Base-by-base conservation (phyloP, 306 rosid species). In the Astragalus membranaceus region DNA sequence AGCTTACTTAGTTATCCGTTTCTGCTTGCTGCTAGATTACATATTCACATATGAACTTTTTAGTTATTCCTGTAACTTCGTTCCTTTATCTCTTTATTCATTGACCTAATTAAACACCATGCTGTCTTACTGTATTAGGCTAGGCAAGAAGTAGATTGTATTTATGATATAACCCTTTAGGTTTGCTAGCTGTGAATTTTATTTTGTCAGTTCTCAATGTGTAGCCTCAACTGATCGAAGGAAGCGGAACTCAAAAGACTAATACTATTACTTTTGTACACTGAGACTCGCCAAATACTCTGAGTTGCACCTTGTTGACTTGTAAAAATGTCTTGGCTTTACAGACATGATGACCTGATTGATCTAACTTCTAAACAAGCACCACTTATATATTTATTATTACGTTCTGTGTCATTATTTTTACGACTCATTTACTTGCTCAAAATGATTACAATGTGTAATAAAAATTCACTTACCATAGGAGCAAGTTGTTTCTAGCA, bases 21-120 rank as follows among this genome's bases (percentile, higher is more conserved):
- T 46, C 14, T 62, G 32, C 73, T 43, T 73, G 82, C 70, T 69
- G 79, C 63, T 80, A 75, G 85, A 74, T 26, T 75, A 47, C 48
- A 80, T 78, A 75, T 79, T 33, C 78, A 47, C 48, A 80, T 78
- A 75, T 79, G 64, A 72, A 75, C 41, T 61, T 35, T 8, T 58
- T 77, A 56, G 75, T 58, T 59, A 59, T 68, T 75, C 42, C 48
- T 59, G 79, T 57, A 49, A 54, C 69, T 63, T 47, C 33, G 20
- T 10, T 41, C 56, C 35, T 2, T 55, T 69, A 43, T 49, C 44
- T 10, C 30, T 68, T 68, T 62, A 76, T 78, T 62, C 48, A 29
- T 65, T 79, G 87, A 81, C 85, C 26, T 79, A 72, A 73, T 36
- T 80, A 70, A 87, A 67, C 37, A 69, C 67, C 46, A 72, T 64